Conservation (phyloP, 225 moss, liverwort and hornwort genomes). For the Asterella californica region DNA sequence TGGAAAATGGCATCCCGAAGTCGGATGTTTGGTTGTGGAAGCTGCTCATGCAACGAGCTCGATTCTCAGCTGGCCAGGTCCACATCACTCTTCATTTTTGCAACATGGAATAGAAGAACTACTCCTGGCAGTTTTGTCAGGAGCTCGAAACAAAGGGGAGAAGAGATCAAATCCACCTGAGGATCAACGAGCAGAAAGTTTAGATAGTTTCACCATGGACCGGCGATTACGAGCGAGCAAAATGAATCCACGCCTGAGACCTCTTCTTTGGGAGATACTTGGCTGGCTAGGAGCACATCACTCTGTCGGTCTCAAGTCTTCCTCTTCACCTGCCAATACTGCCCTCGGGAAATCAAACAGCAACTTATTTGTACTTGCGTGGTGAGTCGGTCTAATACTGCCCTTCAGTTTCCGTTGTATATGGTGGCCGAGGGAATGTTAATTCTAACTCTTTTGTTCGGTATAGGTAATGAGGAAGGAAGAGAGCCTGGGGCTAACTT, state of each 20-base stretch:
- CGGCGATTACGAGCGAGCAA: constrained; percentile 49
- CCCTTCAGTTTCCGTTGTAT: not conserved
- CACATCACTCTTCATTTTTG: constrained; percentile 54
- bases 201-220: constrained; percentile 34
- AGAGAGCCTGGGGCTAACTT: not conserved
- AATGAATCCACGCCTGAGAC: constrained; percentile 59
- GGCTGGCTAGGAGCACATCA: constrained; percentile 67
- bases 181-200: constrained; percentile 17
- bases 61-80: constrained; percentile 68
- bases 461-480: no score
- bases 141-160: constrained; percentile 15
- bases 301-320: constrained; percentile 31
- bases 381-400: constrained; percentile 39
- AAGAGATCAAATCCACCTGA: constrained; percentile 28
- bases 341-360: constrained; percentile 28
- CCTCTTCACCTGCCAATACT: constrained; percentile 29
- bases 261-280: constrained; percentile 69
- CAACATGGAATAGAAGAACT: constrained; percentile 45
- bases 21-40: constrained; percentile 54
- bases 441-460: not conserved
- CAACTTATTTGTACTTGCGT: constrained; percentile 56
- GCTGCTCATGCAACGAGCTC: constrained; percentile 65
- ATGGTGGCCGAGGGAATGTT: not conserved
- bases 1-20: constrained; percentile 39
- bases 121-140: constrained; percentile 44